Evolutionary conservation across 1,284 basidiomycete genomes (phyloP).

Genomic region (Ustilago vetiveriae): DNA sequence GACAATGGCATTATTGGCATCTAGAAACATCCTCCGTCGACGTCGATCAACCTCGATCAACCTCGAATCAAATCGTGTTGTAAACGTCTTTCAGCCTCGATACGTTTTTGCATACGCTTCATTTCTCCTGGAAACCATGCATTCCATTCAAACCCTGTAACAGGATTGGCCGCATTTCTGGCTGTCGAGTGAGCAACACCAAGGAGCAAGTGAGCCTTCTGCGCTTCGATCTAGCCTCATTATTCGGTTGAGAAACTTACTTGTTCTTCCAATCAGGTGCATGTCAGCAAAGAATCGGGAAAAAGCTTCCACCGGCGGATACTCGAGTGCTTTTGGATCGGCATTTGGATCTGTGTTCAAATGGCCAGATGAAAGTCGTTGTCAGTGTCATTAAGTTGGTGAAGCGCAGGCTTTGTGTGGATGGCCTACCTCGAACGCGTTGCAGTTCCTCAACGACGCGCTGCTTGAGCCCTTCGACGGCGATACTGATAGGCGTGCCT

Average conservation of each 20-base stretch:
- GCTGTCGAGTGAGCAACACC: neutral
- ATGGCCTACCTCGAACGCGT: neutral
- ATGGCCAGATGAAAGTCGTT: too few species aligned
- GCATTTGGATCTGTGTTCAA: too few species aligned
- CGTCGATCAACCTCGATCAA: too few species aligned
- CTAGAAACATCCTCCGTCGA: too few species aligned
- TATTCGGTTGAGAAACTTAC: neutral
- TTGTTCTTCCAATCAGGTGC: neutral
- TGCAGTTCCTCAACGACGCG: neutral
- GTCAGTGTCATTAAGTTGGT: too few species aligned
- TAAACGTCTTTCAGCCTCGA: too few species aligned
- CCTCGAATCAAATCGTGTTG: too few species aligned
- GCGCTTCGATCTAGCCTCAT: too few species aligned
- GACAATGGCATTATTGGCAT: too few species aligned
- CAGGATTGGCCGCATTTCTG: neutral
- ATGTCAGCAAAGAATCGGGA: neutral
- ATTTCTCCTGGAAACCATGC: neutral
- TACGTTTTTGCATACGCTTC: neutral
- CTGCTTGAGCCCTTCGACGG: neutral
- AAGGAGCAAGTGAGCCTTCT: neutral
- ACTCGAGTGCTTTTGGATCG: neutral
- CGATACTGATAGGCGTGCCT: neutral
- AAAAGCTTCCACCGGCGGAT: neutral
- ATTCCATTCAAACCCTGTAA: conserved; percentile 1
- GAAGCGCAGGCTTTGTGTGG: too few species aligned